Evolutionary conservation across 305 asterid species (phyloP).

Genomic region (Solanum hybrid): DNA sequence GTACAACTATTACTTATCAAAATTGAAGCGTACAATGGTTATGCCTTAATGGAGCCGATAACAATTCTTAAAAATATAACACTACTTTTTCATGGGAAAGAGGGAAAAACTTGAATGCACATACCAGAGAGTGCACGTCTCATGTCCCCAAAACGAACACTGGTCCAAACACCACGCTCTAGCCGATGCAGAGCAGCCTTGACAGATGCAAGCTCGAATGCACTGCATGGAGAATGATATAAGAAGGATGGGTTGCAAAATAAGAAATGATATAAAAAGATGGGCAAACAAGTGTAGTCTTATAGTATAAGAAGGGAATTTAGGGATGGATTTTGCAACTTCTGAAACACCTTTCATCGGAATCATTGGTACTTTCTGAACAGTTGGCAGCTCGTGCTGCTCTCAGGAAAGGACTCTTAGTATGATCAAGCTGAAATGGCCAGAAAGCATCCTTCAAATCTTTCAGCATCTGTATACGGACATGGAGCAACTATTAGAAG

Average conservation of each 20-base stretch:
- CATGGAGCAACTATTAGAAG: background rate
- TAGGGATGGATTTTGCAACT: background rate
- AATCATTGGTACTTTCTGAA: slow-evolving; percentile 26
- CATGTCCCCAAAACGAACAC: slow-evolving; percentile 77
- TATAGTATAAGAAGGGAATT: background rate
- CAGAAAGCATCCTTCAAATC: slow-evolving; percentile 75
- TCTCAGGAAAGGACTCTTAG: slow-evolving; percentile 53
- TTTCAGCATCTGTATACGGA: slow-evolving; percentile 41
- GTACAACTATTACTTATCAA: background rate
- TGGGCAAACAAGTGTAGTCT: background rate
- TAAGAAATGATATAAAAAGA: background rate
- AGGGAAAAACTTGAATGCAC: background rate
- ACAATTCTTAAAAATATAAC: background rate
- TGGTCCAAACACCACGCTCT: slow-evolving; percentile 89
- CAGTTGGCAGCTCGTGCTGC: slow-evolving; percentile 84
- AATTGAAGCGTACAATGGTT: background rate
- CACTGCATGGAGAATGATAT: slow-evolving; percentile 32
- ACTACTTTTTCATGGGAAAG: background rate
- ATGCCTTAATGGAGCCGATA: slow-evolving; percentile 3
- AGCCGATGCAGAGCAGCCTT: slow-evolving; percentile 82
- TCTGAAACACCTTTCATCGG: slow-evolving; percentile 43
- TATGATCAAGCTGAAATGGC: slow-evolving; percentile 68
- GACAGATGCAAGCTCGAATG: slow-evolving; percentile 63
- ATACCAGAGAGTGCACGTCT: slow-evolving; percentile 76
- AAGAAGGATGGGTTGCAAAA: background rate